Evolutionary conservation across 306 rosid genomes (phyloP).

Genomic region (Leucaena leucocephala): DNA sequence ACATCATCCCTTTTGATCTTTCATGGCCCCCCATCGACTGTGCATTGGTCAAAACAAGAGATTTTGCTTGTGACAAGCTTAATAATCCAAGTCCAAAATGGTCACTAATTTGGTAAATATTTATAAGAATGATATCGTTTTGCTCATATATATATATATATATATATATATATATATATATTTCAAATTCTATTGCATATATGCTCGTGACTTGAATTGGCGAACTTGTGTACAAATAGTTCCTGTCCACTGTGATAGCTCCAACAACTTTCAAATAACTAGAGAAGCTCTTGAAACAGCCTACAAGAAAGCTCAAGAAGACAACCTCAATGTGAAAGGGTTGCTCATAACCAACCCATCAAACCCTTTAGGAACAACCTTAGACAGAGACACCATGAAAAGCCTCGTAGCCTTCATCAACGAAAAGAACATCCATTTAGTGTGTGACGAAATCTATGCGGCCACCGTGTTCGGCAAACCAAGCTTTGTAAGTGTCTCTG

Average conservation of each 20-base stretch:
- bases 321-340: background rate
- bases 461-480: background rate
- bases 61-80: background rate
- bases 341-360: conserved; percentile 16
- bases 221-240: background rate
- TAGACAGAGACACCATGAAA: background rate
- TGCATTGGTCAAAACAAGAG: background rate
- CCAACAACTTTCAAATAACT: background rate
- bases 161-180: background rate
- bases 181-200: conserved; percentile 42
- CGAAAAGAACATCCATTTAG: background rate
- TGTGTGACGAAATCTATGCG: background rate
- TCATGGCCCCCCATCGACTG: no score
- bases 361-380: conserved; percentile 3
- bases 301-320: background rate
- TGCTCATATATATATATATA: background rate
- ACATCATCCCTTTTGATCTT: background rate
- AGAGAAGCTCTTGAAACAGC: background rate
- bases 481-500: background rate
- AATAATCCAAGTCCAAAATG: background rate
- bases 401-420: background rate
- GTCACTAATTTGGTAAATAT: background rate
- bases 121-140: background rate
- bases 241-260: background rate
- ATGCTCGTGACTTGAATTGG: conserved; percentile 32